These are phyloP conservation scores for Microbotryum violaceum DNA, from an alignment of 1,284 basidiomycete genomes.

Conservation along the genomic window DNA sequence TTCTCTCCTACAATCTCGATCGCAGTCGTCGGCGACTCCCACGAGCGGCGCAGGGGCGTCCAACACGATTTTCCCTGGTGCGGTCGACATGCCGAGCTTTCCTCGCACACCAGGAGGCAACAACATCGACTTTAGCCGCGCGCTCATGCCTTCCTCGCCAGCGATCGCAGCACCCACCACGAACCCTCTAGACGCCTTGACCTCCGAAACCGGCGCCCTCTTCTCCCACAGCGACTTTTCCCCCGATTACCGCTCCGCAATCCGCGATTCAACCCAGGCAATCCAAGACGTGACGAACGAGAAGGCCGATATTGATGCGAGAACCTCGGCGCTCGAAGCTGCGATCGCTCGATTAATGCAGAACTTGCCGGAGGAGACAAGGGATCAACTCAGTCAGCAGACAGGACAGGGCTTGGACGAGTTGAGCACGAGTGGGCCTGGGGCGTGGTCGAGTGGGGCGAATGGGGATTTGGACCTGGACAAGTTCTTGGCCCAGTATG, in stretches of 20 bases:
- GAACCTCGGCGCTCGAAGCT: slow-evolving; percentile 27
- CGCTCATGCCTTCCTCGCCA: not conserved
- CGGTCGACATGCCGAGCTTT: no score
- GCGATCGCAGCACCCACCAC: not conserved
- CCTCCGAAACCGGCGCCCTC: slow-evolving; percentile 3
- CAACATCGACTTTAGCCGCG: slow-evolving; percentile 2
- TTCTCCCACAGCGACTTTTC: slow-evolving; percentile 4
- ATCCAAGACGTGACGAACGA: slow-evolving; percentile 15
- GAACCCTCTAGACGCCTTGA: slow-evolving; percentile 2
- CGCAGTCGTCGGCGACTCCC: no score
- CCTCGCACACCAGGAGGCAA: no score
- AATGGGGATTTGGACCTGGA: slow-evolving; percentile 25
- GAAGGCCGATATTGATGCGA: slow-evolving; percentile 21
- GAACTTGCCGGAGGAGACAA: slow-evolving; percentile 20
- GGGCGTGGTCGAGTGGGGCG: not conserved
- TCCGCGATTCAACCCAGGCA: slow-evolving; percentile 9
- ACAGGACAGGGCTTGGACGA: not conserved
- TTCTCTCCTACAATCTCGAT: slow-evolving; percentile 2
- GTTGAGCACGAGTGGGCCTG: slow-evolving; percentile 6
- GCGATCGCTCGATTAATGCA: slow-evolving; percentile 24
- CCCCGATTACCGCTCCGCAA: not conserved
- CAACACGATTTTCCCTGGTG: no score
- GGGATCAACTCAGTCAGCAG: slow-evolving; percentile 18
- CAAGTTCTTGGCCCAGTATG: slow-evolving; percentile 26
- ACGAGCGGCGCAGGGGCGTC: no score